Evolutionary conservation across 2,329 filamentous ascomycete genomes (phyloP).

Genomic region (Penicillium sclerotigenum): DNA sequence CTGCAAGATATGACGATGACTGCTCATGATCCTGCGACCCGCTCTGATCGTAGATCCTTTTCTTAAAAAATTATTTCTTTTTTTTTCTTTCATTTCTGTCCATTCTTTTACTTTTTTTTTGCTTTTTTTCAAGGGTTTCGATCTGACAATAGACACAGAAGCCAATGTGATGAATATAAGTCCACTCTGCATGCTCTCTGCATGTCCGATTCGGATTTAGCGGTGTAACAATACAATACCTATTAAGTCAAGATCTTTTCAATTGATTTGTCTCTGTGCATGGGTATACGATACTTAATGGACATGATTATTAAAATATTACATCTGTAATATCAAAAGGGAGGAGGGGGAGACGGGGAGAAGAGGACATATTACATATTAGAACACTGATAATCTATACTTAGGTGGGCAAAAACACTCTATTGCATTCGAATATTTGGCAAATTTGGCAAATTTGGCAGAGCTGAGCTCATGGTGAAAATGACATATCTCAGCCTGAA

Average conservation of each 20-base stretch:
- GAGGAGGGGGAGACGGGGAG: no score
- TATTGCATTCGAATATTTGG: constrained; percentile 16
- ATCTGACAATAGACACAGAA: constrained; percentile 14
- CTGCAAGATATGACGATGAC: constrained; percentile 19
- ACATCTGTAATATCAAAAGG: background rate
- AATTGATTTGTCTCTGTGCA: constrained; percentile 1
- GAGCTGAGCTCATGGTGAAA: constrained; percentile 23
- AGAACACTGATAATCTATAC: background rate
- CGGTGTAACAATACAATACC: constrained; percentile 27
- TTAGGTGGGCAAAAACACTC: constrained; percentile 5
- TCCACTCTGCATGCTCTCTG: constrained; percentile 5
- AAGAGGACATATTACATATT: background rate
- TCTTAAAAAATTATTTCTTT: background rate
- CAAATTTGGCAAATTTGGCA: constrained; percentile 14
- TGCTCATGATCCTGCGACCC: constrained; percentile 12
- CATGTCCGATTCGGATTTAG: constrained; percentile 22
- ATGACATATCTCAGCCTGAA: constrained; percentile 25
- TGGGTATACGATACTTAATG: background rate
- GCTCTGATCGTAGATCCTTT: constrained; percentile 14
- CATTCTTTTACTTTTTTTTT: background rate
- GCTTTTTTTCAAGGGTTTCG: background rate
- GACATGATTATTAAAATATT: background rate
- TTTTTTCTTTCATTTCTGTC: background rate
- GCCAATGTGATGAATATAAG: constrained; percentile 23
- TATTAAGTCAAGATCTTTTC: constrained; percentile 5